A percentile compares a stretch with the other conserved stretches of the same genome.
Conservation (phyloP, 345 rosid genomes). For the Eucalyptus cladocalyx region DNA sequence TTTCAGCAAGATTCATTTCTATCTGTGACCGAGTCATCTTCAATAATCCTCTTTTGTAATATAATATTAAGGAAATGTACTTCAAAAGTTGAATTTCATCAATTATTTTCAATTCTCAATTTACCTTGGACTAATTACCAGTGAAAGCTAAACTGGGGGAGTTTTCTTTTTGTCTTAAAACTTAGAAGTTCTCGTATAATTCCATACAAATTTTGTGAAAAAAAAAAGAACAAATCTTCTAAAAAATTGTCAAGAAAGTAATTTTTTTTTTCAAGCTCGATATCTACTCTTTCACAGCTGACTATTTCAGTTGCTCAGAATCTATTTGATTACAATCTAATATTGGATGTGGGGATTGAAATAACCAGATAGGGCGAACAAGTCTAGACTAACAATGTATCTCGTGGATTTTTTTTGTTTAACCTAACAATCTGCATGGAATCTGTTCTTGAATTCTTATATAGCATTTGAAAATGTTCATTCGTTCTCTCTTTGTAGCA, state of each 20-base stretch:
- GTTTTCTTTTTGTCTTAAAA: neutral
- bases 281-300: neutral
- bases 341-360: neutral
- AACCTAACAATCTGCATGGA: neutral
- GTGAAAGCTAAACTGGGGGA: neutral
- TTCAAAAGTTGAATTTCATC: neutral
- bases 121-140: neutral
- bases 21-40: neutral
- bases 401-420: neutral
- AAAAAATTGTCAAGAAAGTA: neutral
- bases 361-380: neutral
- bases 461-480: neutral
- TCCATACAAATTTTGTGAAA: neutral
- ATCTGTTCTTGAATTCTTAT: neutral
- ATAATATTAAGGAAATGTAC: neutral
- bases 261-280: neutral
- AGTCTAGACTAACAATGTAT: neutral
- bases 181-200: neutral
- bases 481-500: neutral
- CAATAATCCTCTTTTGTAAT: too few species aligned
- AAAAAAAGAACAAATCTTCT: neutral
- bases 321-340: neutral
- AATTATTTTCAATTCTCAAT: neutral
- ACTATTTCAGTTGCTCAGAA: neutral
- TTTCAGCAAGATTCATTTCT: neutral